A percentile compares a stretch with the other conserved stretches of the same genome.
phyloP scores from a whole-genome alignment of 2,329 filamentous ascomycete species.

The Myriosclerotinia scirpicola region DNA sequence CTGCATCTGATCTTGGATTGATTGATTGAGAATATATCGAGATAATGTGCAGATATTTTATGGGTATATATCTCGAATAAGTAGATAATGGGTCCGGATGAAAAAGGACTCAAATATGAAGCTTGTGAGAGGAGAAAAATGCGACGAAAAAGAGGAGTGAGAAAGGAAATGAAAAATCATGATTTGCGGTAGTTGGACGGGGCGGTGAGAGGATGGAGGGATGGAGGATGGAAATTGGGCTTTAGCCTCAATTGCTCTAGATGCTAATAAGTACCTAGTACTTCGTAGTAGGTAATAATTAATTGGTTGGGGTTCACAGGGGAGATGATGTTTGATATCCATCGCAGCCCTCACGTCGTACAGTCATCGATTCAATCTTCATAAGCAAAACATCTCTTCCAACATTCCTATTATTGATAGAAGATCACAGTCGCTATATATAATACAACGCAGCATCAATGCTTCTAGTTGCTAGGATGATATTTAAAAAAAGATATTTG shows the following conservation, averaged over 20 bases:
- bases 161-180: not conserved
- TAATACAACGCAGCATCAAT: too few relatives aligned
- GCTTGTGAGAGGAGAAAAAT: conserved; percentile 1
- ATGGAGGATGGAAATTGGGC: not conserved
- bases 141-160: conserved; percentile 3
- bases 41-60: not conserved
- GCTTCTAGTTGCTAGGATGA: too few relatives aligned
- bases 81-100: not conserved
- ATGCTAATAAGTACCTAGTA: too few relatives aligned
- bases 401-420: too few relatives aligned
- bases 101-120: conserved; percentile 1
- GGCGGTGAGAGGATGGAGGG: not conserved
- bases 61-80: not conserved
- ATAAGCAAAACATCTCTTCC: too few relatives aligned
- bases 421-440: too few relatives aligned
- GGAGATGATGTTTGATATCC: too few relatives aligned
- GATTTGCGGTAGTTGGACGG: conserved; percentile 10
- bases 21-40: not conserved
- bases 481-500: too few relatives aligned
- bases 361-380: too few relatives aligned
- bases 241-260: too few relatives aligned
- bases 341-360: too few relatives aligned
- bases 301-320: not conserved
- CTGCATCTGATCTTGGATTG: not conserved
- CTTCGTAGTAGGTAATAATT: too few relatives aligned